Evolutionary conservation across 805 yeast genomes (phyloP), one percentile per base, ranked within the genome.

Genomic region (Yarrowia sp.): DNA sequence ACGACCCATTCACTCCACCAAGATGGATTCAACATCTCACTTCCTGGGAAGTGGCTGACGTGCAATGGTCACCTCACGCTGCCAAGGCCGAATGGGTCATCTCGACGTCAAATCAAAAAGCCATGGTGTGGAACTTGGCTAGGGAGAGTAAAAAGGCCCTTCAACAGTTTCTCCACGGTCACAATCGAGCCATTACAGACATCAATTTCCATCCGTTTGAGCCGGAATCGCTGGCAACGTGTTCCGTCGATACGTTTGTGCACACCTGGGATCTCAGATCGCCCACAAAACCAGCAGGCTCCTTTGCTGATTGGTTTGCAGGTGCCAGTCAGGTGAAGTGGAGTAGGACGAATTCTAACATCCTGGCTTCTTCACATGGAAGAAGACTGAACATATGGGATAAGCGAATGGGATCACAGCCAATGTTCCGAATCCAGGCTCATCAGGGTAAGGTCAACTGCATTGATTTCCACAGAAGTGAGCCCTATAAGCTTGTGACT

Each of bases 11-110:
- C 78, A 86, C 94, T 0, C 92, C 97, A 0, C 99, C 99, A 0
- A 82, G 99, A 70, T 92, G 96, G 93, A 84, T 95, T 15, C 96
- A 88, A 68, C 97, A 95, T 75, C 83, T 87, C 43, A 94, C 98
- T 0, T 87, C 97, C 0, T 95, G 98, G 98, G 98, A 95, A 77
- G 99, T 95, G 3, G 97, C 99, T 0, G 98, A 94, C 77, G 98
- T 94, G 1, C 98, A 95, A 77, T 95, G 99, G 98, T 91, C 96
- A 2, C 97, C 98, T 0, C 98, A 95, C 76, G 82, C 84, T 7
- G 83, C 88, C 1, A 91, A 90, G 72, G 94, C 97, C 0, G 83
- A 89, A 7, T 93, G 98, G 97, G 91, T 95, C 52, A 89, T 94
- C 0, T 91, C 97, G 0, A 92, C 98, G 0, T 89, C 97, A 1